Base-by-base conservation (phyloP, 2,329 filamentous ascomycete genomes). In the Colletotrichum scovillei region DNA sequence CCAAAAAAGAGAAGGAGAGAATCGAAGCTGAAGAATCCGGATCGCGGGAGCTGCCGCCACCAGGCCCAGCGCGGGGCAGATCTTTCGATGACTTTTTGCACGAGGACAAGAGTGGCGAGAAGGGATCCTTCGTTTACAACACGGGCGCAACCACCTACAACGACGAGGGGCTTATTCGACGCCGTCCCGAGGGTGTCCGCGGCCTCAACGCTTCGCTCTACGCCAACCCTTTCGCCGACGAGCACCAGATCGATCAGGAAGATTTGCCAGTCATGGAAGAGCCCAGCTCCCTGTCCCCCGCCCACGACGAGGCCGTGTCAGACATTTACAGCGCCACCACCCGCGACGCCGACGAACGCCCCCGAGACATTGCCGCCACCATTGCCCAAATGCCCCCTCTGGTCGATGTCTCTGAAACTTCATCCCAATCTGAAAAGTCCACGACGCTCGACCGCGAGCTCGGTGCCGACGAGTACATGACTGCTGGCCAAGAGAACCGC, bases 1-100 rank as follows among this genome's bases (percentile, higher is more conserved):
- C 87, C 78, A 88, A 88, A 79, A 79, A 85, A 77, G 82, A 85
- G 68, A 78, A 75, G 73, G 76, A 81, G 56, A 74, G 72, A 69
- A 76, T 77, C 60, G 73, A 75, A 19, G 76, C 74, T 42, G 69
- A 76, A 52, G 60, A 70, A 26, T 75, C 73, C 2, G 74, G 72
- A 4, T 74, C 71, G 5, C 69, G 71, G 12, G 76, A 75, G 26
- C 49, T 58, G 62, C 60, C 69, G 9, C 57, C 62, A 19, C 62
- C 66, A 2, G 69, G 66, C 16, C 46, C 46, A n/a, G 30, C 59
- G 16, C 76, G 81, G 30, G 84, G 84, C 22, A 84, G 84, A 1
- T 87, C 84, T 9, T 92, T 92, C 77, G 90, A 92, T 76, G 89
- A 91, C 76, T 90, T 92, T 73, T 79, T 92, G 67, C 82, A 82